phyloP scores from a whole-genome alignment of 139 green algal genomes.

The Desmodesmus armatus region DNA sequence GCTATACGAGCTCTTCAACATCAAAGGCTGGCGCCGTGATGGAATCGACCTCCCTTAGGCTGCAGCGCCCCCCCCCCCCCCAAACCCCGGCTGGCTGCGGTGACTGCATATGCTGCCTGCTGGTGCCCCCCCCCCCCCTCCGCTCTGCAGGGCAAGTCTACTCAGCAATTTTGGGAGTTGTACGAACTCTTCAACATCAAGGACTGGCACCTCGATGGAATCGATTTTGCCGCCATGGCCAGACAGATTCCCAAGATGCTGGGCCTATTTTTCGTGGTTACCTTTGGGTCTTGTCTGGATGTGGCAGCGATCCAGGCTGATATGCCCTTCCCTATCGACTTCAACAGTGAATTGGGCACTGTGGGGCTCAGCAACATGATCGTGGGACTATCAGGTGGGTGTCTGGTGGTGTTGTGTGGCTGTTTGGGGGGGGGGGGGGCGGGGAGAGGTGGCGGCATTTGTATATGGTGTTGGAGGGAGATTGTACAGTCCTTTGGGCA shows the following conservation, averaged over 20 bases:
- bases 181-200: conserved; percentile 77
- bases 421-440: too few relatives aligned
- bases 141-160: conserved; percentile 31
- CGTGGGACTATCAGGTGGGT: conserved; percentile 65
- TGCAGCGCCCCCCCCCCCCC: too few relatives aligned
- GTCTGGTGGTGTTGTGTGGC: too few relatives aligned
- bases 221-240: conserved; percentile 65
- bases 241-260: conserved; percentile 71
- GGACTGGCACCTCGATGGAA: conserved; percentile 53
- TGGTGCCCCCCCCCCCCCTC: background rate
- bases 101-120: background rate
- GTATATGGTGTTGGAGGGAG: too few relatives aligned
- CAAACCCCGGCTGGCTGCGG: too few relatives aligned
- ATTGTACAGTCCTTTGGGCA: too few relatives aligned
- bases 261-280: conserved; percentile 81
- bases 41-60: background rate
- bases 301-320: conserved; percentile 77
- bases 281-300: conserved; percentile 85
- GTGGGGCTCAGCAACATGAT: conserved; percentile 80
- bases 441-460: too few relatives aligned
- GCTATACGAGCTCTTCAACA: conserved; percentile 65
- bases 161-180: conserved; percentile 74
- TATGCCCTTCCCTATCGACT: conserved; percentile 72
- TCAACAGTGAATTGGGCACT: conserved; percentile 82
- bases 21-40: background rate